These are phyloP conservation scores for Botrytis byssoidea DNA, from an alignment of 2,329 filamentous ascomycete species.

Conservation along the genomic window DNA sequence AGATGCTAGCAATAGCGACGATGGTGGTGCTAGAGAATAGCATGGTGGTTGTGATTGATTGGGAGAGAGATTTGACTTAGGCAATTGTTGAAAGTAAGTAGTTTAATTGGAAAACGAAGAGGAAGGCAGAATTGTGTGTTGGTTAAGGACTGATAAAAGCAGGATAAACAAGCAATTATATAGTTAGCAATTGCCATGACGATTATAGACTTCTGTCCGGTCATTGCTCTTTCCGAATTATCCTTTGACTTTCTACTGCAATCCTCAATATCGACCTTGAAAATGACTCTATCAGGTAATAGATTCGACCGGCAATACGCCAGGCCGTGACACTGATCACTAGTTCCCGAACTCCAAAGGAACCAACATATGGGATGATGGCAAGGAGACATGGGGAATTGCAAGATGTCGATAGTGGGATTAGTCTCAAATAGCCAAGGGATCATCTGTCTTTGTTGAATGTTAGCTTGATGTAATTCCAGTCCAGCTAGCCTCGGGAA, in stretches of 20 bases:
- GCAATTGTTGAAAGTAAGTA: neutral
- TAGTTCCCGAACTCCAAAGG: neutral
- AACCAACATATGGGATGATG: neutral
- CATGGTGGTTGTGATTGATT: slow-evolving; percentile 26
- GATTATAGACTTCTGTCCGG: neutral
- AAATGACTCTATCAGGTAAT: neutral
- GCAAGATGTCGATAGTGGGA: neutral
- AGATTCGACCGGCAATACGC: neutral
- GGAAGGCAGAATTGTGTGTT: neutral
- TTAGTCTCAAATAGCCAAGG: neutral
- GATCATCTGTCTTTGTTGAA: neutral
- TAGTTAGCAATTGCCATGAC: neutral
- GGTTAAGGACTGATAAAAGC: neutral
- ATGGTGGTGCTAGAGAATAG: slow-evolving; percentile 31
- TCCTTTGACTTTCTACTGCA: neutral
- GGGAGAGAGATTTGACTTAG: neutral
- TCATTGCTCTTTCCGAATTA: neutral
- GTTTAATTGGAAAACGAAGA: neutral
- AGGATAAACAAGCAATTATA: neutral
- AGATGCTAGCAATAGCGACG: slow-evolving; percentile 24
- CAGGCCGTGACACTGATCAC: neutral
- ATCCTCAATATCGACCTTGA: neutral
- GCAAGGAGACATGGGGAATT: neutral
- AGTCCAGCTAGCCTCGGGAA: neutral
- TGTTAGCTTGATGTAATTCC: neutral